Evolutionary conservation across 106 monocot genomes (phyloP), one percentile per base, ranked within the genome.

Genomic region (Apostasia ramifera): DNA sequence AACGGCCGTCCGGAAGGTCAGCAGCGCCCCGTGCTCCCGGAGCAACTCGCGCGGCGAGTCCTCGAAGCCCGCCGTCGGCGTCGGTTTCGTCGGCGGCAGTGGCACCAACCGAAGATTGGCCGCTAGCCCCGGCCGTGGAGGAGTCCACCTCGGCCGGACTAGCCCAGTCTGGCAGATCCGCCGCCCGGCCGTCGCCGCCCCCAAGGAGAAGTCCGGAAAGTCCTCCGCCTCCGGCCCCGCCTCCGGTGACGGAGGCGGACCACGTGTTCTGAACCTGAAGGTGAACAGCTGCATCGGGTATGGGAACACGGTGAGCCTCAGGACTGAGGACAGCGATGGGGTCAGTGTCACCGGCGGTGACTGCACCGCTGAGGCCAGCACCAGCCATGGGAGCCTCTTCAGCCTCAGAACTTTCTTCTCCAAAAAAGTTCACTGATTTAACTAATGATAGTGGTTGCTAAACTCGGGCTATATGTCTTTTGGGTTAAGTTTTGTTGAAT

Each of bases 11-110:
- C 73, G 82, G 13, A 82, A 71, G 59, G 59, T 69, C 13, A 77
- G 66, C 53, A 80, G 82, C 76, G 82, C 82, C 26, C 86, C 86
- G 0, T 86, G 82, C 66, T 80, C 80, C 6, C 72, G 86, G 8
- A 86, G 82, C 71, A 79, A 80, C 75, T 86, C 86, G 48, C 79
- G 69, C 14, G 79, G 82, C 12, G 86, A 78, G 42, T 39, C 1
- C 26, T 26, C 26, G 26, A 26, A 26, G 26, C 26, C 53, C 40
- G 6, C 72, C n/a, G 26, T 47, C 4, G 8, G 47, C 1, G 2
- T n/a, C n/a, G 52, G 2, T n/a, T 0, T 40, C 77, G 2, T 37
- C 76, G 4, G 53, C 75, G 14, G 70, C 47, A 2, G 40, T 53
- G 41, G 38, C 38, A 2, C 47, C 10, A 58, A n/a, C 15, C 49